These are phyloP conservation scores for Vitellaria paradoxa DNA, from an alignment of 179 eudicot species.

Conservation along the genomic window DNA sequence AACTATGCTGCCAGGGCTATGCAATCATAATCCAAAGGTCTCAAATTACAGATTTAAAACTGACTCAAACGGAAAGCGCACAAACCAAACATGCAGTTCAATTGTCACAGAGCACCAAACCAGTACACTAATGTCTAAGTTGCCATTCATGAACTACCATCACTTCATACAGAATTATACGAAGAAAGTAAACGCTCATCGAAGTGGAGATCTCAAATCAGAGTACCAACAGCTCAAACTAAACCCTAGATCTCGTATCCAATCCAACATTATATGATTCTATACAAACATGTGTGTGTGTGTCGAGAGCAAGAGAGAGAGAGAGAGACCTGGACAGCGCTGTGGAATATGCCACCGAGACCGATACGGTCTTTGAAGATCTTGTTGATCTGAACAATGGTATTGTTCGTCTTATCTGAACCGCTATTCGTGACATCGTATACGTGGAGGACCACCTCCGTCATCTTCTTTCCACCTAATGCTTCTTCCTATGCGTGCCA, in stretches of 20 bases:
- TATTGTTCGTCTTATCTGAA: constrained; percentile 85
- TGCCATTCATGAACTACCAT: not conserved
- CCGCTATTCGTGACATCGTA: constrained; percentile 95
- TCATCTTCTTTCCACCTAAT: constrained; percentile 38
- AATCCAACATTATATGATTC: not conserved
- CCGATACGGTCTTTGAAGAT: constrained; percentile 96
- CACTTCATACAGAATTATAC: not conserved
- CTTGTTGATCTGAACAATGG: constrained; percentile 92
- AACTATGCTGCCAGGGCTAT: too few species aligned
- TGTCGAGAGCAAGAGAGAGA: not conserved
- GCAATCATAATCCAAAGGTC: constrained; percentile 8
- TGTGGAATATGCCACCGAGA: constrained; percentile 90
- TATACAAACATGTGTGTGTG: not conserved
- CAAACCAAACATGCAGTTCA: not conserved
- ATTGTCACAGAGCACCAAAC: not conserved
- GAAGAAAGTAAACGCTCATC: not conserved
- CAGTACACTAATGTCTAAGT: not conserved
- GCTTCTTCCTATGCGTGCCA: not conserved
- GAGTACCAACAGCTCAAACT: constrained; percentile 9
- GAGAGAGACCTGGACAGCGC: constrained; percentile 79
- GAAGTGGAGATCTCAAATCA: not conserved
- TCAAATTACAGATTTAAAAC: not conserved
- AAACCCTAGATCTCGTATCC: constrained; percentile 42
- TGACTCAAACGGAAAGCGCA: not conserved
- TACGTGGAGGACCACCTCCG: constrained; percentile 76